These are phyloP conservation scores for Artemisia tridentata DNA, from an alignment of 129 eudicot genomes.

Conservation along the genomic window DNA sequence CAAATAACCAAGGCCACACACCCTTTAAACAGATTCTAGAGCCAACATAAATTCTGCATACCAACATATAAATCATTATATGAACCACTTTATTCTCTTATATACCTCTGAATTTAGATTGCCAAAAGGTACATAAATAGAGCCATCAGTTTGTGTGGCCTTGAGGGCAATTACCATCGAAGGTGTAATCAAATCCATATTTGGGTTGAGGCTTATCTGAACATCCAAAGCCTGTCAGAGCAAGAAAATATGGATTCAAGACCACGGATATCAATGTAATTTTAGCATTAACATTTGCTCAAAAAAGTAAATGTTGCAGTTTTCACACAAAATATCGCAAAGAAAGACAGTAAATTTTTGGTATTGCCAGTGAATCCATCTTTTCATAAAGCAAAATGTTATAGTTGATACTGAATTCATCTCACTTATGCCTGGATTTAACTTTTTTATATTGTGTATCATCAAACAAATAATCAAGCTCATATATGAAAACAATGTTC, in stretches of 20 bases:
- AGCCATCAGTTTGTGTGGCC: neutral
- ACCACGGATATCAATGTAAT: constrained; percentile 8
- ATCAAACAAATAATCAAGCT: too few relatives aligned
- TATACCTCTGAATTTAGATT: neutral
- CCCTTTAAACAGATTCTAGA: constrained; percentile 69
- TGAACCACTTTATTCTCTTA: constrained; percentile 7
- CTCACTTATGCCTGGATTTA: too few relatives aligned
- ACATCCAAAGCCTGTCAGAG: constrained; percentile 82
- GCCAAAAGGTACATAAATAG: neutral
- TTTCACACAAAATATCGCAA: too few relatives aligned
- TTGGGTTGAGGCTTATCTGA: constrained; percentile 96
- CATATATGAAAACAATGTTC: too few relatives aligned
- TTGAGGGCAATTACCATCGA: constrained; percentile 53
- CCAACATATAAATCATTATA: constrained; percentile 2
- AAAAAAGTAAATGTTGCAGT: too few relatives aligned
- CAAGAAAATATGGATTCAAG: constrained; percentile 17
- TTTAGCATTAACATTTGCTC: too few relatives aligned
- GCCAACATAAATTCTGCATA: constrained; percentile 81
- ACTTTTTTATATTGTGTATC: too few relatives aligned
- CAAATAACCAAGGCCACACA: too few relatives aligned
- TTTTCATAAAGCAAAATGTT: too few relatives aligned
- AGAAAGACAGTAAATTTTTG: too few relatives aligned
- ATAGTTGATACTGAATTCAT: too few relatives aligned
- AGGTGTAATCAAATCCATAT: constrained; percentile 93
- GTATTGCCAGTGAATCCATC: too few relatives aligned